These are phyloP conservation scores for Rhazya stricta DNA, from an alignment of 257 asterid species.

Conservation along the genomic window DNA sequence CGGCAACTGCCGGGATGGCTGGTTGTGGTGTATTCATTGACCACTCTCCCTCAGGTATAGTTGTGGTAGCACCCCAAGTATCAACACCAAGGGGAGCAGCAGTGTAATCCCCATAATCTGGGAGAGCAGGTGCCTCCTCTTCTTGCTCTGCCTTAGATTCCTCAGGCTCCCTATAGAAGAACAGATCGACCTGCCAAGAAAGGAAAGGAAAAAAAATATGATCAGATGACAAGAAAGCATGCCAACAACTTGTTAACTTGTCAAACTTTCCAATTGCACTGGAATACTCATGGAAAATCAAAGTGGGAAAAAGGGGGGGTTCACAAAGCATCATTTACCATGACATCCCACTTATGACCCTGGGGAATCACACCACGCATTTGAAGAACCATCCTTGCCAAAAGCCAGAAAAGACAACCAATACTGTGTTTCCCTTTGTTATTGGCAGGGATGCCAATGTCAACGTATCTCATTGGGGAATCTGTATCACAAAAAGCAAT, in stretches of 20 bases:
- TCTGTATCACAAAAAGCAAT: constrained; percentile 43
- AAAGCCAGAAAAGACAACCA: constrained; percentile 41
- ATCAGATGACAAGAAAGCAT: not conserved
- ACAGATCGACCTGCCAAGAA: constrained; percentile 33
- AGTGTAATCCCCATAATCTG: constrained; percentile 19
- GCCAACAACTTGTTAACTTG: not conserved
- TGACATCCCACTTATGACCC: constrained; percentile 40
- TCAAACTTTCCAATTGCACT: not conserved
- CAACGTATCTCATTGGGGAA: constrained; percentile 36
- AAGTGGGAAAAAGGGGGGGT: not conserved
- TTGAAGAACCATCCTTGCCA: constrained; percentile 38
- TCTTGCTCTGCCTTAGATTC: constrained; percentile 33
- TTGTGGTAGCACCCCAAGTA: constrained; percentile 20
- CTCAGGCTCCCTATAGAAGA: constrained; percentile 41
- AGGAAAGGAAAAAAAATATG: not conserved
- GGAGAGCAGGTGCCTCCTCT: constrained; percentile 25
- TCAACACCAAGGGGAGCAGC: constrained; percentile 18
- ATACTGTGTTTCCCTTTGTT: constrained; percentile 40
- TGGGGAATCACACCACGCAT: constrained; percentile 38
- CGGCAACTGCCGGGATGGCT: constrained; percentile 11
- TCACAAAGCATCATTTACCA: constrained; percentile 19
- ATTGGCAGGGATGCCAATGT: constrained; percentile 40
- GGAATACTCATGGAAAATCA: not conserved
- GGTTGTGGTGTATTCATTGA: constrained; percentile 13
- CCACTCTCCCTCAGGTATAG: constrained; percentile 28